Base-by-base conservation (phyloP, 2,329 filamentous ascomycete genomes). In the Verticillium nubilum region DNA sequence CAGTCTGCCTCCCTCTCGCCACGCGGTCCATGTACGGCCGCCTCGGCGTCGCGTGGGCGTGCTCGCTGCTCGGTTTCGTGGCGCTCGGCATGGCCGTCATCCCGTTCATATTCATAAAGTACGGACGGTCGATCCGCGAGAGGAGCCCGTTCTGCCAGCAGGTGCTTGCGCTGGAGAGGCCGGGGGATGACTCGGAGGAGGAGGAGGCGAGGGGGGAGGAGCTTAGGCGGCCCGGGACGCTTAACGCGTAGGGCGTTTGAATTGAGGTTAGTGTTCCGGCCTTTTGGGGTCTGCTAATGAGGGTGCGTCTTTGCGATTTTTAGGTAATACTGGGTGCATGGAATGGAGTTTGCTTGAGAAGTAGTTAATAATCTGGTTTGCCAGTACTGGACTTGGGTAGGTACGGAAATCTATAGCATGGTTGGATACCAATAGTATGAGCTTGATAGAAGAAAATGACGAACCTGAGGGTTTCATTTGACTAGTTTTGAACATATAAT, bases 81-180 rank as follows among this genome's bases (percentile, higher is more conserved):
- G 81, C 78, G 61, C 70, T 79, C 23, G 62, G 78, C 35, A 82
- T 84, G 74, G 80, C 78, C 60, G 64, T 73, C 26, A 77, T 83
- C 5, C 81, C 81, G 0, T 83, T 80, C 63, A 56, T 82, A 26
- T 84, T 84, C 59, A 76, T 84, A 54, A 82, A 80, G 78, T 80
- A 82, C 63, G 81, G 42, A n/a, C n/a, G 42, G n/a, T n/a, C n/a
- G 7, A 47, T 47, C 19, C 42, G 42, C 42, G 42, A 25, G 42
- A 6, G 42, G 42, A 47, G 42, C 42, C 42, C 42, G 17, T 47
- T 47, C 6, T 47, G 42, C 42, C 42, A 47, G 19, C 42, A 47
- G 42, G 42, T 47, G n/a, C 42, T 47, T 19, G 42, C 42, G 42
- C 42, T 47, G n/a, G 42, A 47, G 42, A 7, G n/a, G 42, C 42